Percentiles rank a stretch among this genome's conserved stretches.
These are phyloP conservation scores for Tetracladium marchalianum DNA, from an alignment of 495 filamentous ascomycete genomes.

Conservation along the genomic window DNA sequence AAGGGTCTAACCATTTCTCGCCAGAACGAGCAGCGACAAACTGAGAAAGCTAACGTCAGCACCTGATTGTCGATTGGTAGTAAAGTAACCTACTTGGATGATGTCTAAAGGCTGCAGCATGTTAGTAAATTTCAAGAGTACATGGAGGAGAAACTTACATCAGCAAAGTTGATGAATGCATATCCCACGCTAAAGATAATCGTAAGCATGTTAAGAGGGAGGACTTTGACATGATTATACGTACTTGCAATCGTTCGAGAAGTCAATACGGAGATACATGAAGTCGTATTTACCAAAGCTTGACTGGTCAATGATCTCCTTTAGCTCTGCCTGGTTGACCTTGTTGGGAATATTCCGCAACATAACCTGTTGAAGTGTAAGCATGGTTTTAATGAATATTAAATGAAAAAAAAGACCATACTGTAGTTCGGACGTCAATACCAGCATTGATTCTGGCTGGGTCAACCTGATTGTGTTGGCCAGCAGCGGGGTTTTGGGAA, in stretches of 20 bases:
- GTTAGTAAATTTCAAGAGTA: slow-evolving; percentile 20
- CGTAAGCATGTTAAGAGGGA: not conserved
- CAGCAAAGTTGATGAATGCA: slow-evolving; percentile 91
- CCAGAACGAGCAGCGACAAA: slow-evolving; percentile 66
- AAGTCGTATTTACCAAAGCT: slow-evolving; percentile 83
- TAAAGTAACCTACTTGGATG: slow-evolving; percentile 45
- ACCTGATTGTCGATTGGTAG: not conserved
- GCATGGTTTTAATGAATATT: not conserved
- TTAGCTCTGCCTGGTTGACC: slow-evolving; percentile 71
- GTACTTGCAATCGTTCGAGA: slow-evolving; percentile 82
- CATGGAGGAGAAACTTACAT: slow-evolving; percentile 41
- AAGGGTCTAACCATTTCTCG: slow-evolving; percentile 50
- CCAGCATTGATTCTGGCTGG: slow-evolving; percentile 53
- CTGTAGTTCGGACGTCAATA: slow-evolving; percentile 63
- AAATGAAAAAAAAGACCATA: slow-evolving; percentile 34
- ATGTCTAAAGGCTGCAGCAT: slow-evolving; percentile 57
- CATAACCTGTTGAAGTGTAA: slow-evolving; percentile 61
- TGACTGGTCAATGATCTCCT: slow-evolving; percentile 66
- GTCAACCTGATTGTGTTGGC: slow-evolving; percentile 59
- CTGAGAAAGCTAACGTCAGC: slow-evolving; percentile 34
- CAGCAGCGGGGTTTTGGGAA: slow-evolving; percentile 25
- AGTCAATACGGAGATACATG: slow-evolving; percentile 91
- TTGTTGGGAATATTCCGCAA: slow-evolving; percentile 92
- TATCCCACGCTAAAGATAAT: slow-evolving; percentile 70
- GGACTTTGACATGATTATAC: slow-evolving; percentile 19